Evolutionary conservation across 257 asterid species (phyloP).

Genomic region (Penstemon barbatus): DNA sequence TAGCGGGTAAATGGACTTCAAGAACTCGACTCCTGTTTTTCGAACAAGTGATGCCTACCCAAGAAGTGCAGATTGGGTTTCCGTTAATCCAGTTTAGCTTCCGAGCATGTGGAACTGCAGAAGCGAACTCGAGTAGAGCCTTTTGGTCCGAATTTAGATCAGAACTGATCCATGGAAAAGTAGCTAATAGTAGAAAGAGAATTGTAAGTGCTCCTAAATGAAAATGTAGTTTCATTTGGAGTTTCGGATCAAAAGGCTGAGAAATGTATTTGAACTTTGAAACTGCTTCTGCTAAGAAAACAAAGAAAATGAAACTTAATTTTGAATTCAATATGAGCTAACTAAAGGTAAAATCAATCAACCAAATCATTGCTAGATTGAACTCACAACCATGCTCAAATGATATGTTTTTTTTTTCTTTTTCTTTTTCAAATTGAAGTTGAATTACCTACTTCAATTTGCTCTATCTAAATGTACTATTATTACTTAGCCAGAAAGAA

Average conservation of each 20-base stretch:
- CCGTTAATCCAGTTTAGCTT: constrained; percentile 64
- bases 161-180: constrained; percentile 31
- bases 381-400: constrained; percentile 1
- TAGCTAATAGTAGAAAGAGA: constrained; percentile 35
- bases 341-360: neutral
- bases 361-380: constrained; percentile 21
- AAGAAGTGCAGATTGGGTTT: constrained; percentile 54
- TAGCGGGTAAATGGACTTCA: constrained; percentile 74
- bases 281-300: constrained; percentile 11
- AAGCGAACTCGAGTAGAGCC: constrained; percentile 67
- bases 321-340: constrained; percentile 4
- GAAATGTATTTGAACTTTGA: neutral
- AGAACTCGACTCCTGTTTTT: constrained; percentile 52
- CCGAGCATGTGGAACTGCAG: constrained; percentile 65
- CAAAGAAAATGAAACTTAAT: neutral
- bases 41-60: constrained; percentile 80
- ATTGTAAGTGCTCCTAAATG: constrained; percentile 31
- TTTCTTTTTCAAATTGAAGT: constrained; percentile 10
- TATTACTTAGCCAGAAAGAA: constrained; percentile 27
- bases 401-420: neutral
- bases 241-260: neutral
- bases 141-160: constrained; percentile 62
- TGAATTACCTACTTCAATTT: constrained; percentile 25
- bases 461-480: constrained; percentile 14
- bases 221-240: constrained; percentile 46